Conservation (phyloP, 768 basidiomycete genomes). For the Mycena belliarum region DNA sequence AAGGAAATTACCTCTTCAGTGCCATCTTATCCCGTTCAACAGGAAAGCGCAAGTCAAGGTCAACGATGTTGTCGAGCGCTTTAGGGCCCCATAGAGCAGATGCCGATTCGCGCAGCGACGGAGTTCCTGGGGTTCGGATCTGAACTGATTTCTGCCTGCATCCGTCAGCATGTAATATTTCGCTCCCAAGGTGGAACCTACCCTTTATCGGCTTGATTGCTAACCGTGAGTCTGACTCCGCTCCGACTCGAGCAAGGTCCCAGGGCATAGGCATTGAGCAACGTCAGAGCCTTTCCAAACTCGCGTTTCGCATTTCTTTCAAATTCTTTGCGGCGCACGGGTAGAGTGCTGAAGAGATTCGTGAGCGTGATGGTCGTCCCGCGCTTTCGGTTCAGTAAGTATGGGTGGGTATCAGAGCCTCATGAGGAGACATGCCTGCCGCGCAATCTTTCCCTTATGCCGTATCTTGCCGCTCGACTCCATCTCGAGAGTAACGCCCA, state of each 20-base stretch:
- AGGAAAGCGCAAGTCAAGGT: conserved; percentile 68
- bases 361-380: conserved; percentile 82
- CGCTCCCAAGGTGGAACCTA: conserved; percentile 35
- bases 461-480: conserved; percentile 63
- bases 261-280: conserved; percentile 88
- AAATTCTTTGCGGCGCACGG: conserved; percentile 91
- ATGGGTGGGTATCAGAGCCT: neutral
- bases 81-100: conserved; percentile 85
- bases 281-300: conserved; percentile 78
- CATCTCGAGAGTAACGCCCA: conserved; percentile 79
- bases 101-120: conserved; percentile 62
- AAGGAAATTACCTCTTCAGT: conserved; percentile 32
- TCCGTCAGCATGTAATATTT: neutral
- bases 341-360: conserved; percentile 76
- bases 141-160: conserved; percentile 66
- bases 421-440: conserved; percentile 55
- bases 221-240: conserved; percentile 74
- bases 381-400: conserved; percentile 45
- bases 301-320: conserved; percentile 88
- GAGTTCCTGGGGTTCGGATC: conserved; percentile 70
- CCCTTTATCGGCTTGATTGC: conserved; percentile 72
- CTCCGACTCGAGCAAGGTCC: conserved; percentile 77
- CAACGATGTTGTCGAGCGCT: conserved; percentile 70
- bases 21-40: conserved; percentile 65
- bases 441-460: conserved; percentile 63